Conservation (phyloP, 1,139 yeast genomes). For the Pneumocystis wakefieldiae region DNA sequence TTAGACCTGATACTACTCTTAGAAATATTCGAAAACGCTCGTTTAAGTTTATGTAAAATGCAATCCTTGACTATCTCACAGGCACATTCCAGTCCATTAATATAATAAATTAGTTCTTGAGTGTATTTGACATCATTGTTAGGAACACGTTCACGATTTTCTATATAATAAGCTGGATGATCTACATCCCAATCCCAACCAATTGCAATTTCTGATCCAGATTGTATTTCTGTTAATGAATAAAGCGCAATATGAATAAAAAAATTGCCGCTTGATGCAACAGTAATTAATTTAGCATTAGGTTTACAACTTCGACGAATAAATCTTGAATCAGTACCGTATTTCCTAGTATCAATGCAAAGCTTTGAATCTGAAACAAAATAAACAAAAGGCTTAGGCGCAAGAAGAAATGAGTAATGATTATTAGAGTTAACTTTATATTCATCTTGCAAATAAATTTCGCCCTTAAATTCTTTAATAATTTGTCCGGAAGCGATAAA, state of each 20-base stretch:
- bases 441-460: conserved; percentile 45
- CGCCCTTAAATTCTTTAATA: conserved; percentile 58
- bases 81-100: conserved; percentile 10
- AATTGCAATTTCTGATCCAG: conserved; percentile 55
- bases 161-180: conserved; percentile 55
- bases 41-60: conserved; percentile 8
- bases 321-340: conserved; percentile 66
- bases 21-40: conserved; percentile 2
- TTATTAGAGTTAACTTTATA: conserved; percentile 54
- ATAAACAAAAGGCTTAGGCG: conserved; percentile 67
- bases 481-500: conserved; percentile 37
- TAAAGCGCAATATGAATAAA: conserved; percentile 42
- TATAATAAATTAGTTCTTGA: conserved; percentile 3
- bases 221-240: conserved; percentile 41
- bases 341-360: conserved; percentile 60
- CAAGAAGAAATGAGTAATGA: conserved; percentile 69
- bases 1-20: not conserved
- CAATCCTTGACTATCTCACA: conserved; percentile 10
- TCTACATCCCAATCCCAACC: conserved; percentile 78
- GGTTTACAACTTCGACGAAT: conserved; percentile 62
- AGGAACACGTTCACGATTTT: conserved; percentile 1
- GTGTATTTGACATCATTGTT: conserved; percentile 5
- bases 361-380: conserved; percentile 39
- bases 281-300: conserved; percentile 49
- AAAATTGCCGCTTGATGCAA: conserved; percentile 32